These are phyloP conservation scores for Pyricularia sp. DNA, from an alignment of 2,329 filamentous ascomycete species.

Conservation along the genomic window DNA sequence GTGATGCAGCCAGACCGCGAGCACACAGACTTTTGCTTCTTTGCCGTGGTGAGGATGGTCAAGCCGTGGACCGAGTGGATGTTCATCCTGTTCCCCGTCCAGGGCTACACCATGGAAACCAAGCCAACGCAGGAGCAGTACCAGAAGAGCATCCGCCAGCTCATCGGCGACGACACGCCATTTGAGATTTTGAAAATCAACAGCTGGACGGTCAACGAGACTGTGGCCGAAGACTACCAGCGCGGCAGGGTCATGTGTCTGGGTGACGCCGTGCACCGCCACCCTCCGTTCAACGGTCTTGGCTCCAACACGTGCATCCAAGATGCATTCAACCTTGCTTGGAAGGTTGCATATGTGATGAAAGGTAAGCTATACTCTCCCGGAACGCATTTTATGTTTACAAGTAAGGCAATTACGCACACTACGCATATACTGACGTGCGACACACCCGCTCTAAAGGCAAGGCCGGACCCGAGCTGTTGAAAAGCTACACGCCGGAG, in stretches of 20 bases:
- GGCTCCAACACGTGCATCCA: constrained; percentile 51
- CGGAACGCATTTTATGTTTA: too few species aligned
- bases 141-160: constrained; percentile 30
- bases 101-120: constrained; percentile 17
- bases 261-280: constrained; percentile 48
- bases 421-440: not conserved
- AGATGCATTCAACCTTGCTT: constrained; percentile 46
- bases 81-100: constrained; percentile 41
- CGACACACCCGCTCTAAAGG: constrained; percentile 17
- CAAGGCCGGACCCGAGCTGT: constrained; percentile 24
- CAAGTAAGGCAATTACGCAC: not conserved
- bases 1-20: constrained; percentile 44
- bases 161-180: constrained; percentile 46
- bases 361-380: not conserved
- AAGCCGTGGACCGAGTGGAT: constrained; percentile 56
- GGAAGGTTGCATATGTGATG: constrained; percentile 41
- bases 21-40: constrained; percentile 40
- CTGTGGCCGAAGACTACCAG: constrained; percentile 45
- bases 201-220: constrained; percentile 54
- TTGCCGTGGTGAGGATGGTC: constrained; percentile 46
- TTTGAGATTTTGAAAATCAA: constrained; percentile 42
- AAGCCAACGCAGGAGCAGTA: constrained; percentile 38
- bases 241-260: constrained; percentile 33
- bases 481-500: constrained; percentile 34
- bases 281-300: constrained; percentile 47